A percentile compares a stretch with the other conserved stretches of the same genome.
These are phyloP conservation scores for Aspergillus tubingensis DNA, from an alignment of 2,329 filamentous ascomycete species.

Conservation along the genomic window DNA sequence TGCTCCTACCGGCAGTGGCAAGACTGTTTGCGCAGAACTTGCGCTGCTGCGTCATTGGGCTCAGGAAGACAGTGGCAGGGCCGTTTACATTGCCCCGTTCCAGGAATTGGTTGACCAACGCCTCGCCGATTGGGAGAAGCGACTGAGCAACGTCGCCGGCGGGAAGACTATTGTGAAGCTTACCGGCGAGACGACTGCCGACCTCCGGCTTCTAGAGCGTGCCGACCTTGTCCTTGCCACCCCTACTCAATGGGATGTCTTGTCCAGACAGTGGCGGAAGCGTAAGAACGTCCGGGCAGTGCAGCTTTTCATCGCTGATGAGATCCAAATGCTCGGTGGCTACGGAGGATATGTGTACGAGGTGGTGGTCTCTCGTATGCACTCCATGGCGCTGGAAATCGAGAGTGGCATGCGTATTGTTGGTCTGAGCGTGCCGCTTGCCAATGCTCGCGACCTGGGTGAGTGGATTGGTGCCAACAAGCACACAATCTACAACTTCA, in stretches of 20 bases:
- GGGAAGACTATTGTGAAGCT: conserved; percentile 92
- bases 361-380: conserved; percentile 95
- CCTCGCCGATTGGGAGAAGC: conserved; percentile 80
- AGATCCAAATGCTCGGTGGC: conserved; percentile 89
- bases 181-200: conserved; percentile 86
- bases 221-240: conserved; percentile 91
- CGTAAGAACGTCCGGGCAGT: conserved; percentile 93
- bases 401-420: conserved; percentile 84
- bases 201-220: conserved; percentile 82
- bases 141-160: conserved; percentile 70
- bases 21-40: conserved; percentile 96
- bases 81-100: conserved; percentile 92
- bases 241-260: conserved; percentile 90
- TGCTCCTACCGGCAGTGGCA: conserved; percentile 90
- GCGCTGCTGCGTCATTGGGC: conserved; percentile 87
- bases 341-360: conserved; percentile 88
- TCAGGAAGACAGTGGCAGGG: conserved; percentile 69
- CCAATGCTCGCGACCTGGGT: conserved; percentile 89
- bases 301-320: conserved; percentile 89
- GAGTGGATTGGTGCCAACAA: conserved; percentile 98
- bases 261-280: conserved; percentile 94
- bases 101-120: conserved; percentile 87
- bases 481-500: conserved; percentile 99
- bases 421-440: conserved; percentile 85
- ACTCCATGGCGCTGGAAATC: conserved; percentile 87